Conservation (phyloP, 148 eudicot species). For the Diospyros lotus region DNA sequence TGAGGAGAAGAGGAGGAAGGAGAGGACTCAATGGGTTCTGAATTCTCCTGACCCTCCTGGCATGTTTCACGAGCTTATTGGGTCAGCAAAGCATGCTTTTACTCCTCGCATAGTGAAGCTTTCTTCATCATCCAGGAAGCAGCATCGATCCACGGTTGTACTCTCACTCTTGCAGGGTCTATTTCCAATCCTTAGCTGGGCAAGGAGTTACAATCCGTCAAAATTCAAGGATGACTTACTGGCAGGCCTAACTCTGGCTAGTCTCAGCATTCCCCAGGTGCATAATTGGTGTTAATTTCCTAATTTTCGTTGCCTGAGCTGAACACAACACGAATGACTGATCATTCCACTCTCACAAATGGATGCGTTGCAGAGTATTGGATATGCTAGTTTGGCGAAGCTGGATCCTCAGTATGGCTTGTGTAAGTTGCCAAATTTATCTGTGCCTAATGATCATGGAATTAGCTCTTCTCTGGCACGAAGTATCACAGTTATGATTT, state of each 20-base stretch:
- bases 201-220: slow-evolving; percentile 28
- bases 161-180: slow-evolving; percentile 27
- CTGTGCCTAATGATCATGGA: no score
- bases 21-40: slow-evolving; percentile 38
- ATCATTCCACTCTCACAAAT: not conserved
- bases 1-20: slow-evolving; percentile 10
- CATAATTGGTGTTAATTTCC: not conserved
- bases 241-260: slow-evolving; percentile 55
- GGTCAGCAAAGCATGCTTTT: slow-evolving; percentile 13
- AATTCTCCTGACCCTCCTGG: slow-evolving; percentile 45
- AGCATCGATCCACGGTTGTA: not conserved
- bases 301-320: no score
- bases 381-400: slow-evolving; percentile 56
- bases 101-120: slow-evolving; percentile 2
- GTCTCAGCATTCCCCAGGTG: slow-evolving; percentile 58
- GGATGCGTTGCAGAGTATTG: slow-evolving; percentile 47
- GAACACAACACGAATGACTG: no score
- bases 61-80: slow-evolving; percentile 19
- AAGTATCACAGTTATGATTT: not conserved
- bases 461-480: no score
- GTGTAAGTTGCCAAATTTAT: slow-evolving; percentile 30
- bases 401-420: slow-evolving; percentile 57
- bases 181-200: slow-evolving; percentile 49
- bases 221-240: slow-evolving; percentile 41
- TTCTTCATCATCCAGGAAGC: slow-evolving; percentile 18